phyloP scores from a whole-genome alignment of 768 basidiomycete species.

The Gymnopilus junonius region DNA sequence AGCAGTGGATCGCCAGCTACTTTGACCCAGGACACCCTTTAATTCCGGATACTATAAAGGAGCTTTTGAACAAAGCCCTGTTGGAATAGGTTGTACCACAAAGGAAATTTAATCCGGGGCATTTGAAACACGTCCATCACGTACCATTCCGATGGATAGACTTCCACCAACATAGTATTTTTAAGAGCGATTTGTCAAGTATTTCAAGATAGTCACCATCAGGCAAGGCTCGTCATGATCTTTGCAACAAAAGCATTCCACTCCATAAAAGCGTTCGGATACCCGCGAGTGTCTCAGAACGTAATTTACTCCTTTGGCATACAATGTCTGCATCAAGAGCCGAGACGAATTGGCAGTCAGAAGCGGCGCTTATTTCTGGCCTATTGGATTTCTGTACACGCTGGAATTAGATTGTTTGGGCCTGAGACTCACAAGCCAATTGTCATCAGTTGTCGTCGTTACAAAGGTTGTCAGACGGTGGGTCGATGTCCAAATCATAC shows the following conservation, averaged over 20 bases:
- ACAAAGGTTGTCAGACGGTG: no score
- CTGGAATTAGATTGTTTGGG: constrained; percentile 7
- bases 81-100: background rate
- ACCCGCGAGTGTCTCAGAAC: constrained; percentile 38
- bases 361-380: constrained; percentile 38
- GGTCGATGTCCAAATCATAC: constrained; percentile 47
- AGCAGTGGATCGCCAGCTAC: constrained; percentile 21
- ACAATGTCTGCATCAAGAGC: constrained; percentile 36
- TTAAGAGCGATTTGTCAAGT: constrained; percentile 21
- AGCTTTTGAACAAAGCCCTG: constrained; percentile 2
- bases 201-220: constrained; percentile 12
- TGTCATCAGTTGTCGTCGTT: no score
- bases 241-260: no score
- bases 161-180: constrained; percentile 19
- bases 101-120: constrained; percentile 17
- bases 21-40: constrained; percentile 29
- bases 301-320: constrained; percentile 36
- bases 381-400: constrained; percentile 40
- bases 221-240: constrained; percentile 32
- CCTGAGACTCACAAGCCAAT: no score
- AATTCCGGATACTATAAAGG: constrained; percentile 13
- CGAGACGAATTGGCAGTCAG: constrained; percentile 33
- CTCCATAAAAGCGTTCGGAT: no score
- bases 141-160: constrained; percentile 13
- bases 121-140: constrained; percentile 12